Conservation (phyloP, 2,329 filamentous ascomycete species). For the Pseudocercospora macadamiae region DNA sequence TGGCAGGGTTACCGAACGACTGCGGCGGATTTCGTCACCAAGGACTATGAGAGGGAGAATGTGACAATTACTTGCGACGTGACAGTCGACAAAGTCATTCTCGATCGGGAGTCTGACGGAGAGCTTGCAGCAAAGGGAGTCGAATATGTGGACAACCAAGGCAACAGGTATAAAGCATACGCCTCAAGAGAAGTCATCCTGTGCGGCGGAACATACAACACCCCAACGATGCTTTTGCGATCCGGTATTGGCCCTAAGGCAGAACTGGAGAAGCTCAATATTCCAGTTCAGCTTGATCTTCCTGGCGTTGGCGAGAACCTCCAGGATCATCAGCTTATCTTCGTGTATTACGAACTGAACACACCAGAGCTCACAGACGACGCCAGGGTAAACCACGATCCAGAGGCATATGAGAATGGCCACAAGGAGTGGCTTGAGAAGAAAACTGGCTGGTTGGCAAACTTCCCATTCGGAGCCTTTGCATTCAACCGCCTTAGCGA, state of each 20-base stretch:
- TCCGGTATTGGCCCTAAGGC: slow-evolving; percentile 57
- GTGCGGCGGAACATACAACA: slow-evolving; percentile 55
- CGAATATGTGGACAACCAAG: slow-evolving; percentile 45
- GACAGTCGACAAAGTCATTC: slow-evolving; percentile 64
- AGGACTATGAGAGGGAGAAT: slow-evolving; percentile 46
- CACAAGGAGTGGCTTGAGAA: slow-evolving; percentile 61
- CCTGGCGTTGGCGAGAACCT: slow-evolving; percentile 56
- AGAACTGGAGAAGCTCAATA: slow-evolving; percentile 46
- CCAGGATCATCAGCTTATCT: slow-evolving; percentile 43
- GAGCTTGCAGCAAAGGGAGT: slow-evolving; percentile 52
- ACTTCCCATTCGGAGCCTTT: slow-evolving; percentile 66
- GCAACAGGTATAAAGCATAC: slow-evolving; percentile 43
- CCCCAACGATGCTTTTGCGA: slow-evolving; percentile 57
- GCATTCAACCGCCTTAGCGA: slow-evolving; percentile 65
- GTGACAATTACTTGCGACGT: slow-evolving; percentile 47
- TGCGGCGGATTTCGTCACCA: slow-evolving; percentile 56
- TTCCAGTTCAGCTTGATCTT: slow-evolving; percentile 51
- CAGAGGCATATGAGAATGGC: slow-evolving; percentile 53
- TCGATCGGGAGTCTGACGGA: slow-evolving; percentile 57
- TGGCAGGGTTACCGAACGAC: slow-evolving; percentile 57
- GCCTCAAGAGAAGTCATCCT: slow-evolving; percentile 30
- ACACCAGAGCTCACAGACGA: slow-evolving; percentile 59
- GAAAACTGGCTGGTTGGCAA: slow-evolving; percentile 61
- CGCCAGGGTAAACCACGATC: slow-evolving; percentile 58
- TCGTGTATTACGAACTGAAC: slow-evolving; percentile 64